Percentiles rank a stretch among this genome's conserved stretches.
These are phyloP conservation scores for Beta lomatogona DNA, from an alignment of 179 eudicot genomes.

Conservation along the genomic window DNA sequence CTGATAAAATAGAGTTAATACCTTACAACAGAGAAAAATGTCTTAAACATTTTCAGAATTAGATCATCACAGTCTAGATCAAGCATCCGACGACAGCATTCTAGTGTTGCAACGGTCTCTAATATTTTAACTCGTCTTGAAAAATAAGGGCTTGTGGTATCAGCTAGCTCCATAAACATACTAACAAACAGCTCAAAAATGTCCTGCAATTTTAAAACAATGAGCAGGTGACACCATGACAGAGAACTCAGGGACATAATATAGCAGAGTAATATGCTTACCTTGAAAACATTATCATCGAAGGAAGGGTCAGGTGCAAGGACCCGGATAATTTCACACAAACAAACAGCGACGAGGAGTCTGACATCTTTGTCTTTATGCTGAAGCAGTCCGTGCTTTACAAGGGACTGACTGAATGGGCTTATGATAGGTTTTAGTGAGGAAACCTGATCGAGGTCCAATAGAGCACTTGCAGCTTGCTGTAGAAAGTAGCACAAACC, in stretches of 20 bases:
- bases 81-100: conserved; percentile 69
- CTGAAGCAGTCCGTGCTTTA: conserved; percentile 57
- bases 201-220: conserved; percentile 50
- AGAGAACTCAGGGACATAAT: neutral
- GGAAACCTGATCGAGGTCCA: conserved; percentile 56
- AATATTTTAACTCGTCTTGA: conserved; percentile 58
- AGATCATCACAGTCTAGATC: conserved; percentile 67
- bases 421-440: conserved; percentile 42
- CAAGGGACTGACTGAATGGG: conserved; percentile 64
- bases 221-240: neutral
- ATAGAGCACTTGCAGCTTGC: conserved; percentile 68
- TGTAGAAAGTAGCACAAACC: conserved; percentile 32
- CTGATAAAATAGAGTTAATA: conserved; percentile 14
- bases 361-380: conserved; percentile 76
- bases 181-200: conserved; percentile 69
- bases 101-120: conserved; percentile 71
- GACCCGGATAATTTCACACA: conserved; percentile 74
- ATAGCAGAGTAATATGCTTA: conserved; percentile 18
- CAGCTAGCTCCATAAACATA: conserved; percentile 71
- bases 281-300: conserved; percentile 57
- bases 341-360: conserved; percentile 71
- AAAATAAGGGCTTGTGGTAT: conserved; percentile 59
- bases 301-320: conserved; percentile 86
- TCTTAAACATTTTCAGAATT: conserved; percentile 63
- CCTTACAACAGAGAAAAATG: conserved; percentile 75